Base-by-base conservation (phyloP, 768 basidiomycete species). In the Lactifluus volemus region DNA sequence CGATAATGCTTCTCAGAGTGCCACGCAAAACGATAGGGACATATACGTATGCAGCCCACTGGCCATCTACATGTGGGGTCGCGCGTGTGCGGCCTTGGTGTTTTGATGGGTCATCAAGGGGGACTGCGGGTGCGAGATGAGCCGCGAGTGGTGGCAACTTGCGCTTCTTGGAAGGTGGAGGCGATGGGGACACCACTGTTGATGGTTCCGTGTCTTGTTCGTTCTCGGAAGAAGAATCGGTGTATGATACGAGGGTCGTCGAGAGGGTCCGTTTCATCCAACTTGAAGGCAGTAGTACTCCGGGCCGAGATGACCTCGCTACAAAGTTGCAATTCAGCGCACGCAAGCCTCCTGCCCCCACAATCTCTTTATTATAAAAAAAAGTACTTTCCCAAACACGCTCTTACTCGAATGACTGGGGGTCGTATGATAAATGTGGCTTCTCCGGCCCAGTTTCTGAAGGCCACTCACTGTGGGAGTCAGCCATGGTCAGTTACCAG, bases 11-110 rank as follows among this genome's bases (percentile, higher is more conserved):
- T 63, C 75, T 73, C 49, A 91, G 72, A 14, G 73, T 65, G 19
- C 69, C 75, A 51, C 74, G 71, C 32, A 87, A 65, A 55, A 69
- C 65, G 68, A 95, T 68, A 0, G 85, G 81, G 11, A 92, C 76
- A 69, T 88, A 95, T 55, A 94, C 79, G 73, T 95, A 83, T 4
- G 87, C 78, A 1, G 85, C 84, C 70, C 83, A 95, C 68, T 95
- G 92, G 0, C 95, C 95, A 12, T 92, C 88, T 4, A 92, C 84
- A 69, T 92, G 90, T 2, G 92, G 91, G 1, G 76, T 78, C 0
- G 84, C 77, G 34, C 95, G 83, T 50, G 76, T 77, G 34, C 94
- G 82, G 14, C 95, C 95, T 75, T 95, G 92, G 70, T 97, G 94
- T 15, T 83, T 73, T 3, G 84, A 73, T 2, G 93, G 92, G 67